Conservation (phyloP, 768 basidiomycete species). For the Strobilomyces echinocephalus region DNA sequence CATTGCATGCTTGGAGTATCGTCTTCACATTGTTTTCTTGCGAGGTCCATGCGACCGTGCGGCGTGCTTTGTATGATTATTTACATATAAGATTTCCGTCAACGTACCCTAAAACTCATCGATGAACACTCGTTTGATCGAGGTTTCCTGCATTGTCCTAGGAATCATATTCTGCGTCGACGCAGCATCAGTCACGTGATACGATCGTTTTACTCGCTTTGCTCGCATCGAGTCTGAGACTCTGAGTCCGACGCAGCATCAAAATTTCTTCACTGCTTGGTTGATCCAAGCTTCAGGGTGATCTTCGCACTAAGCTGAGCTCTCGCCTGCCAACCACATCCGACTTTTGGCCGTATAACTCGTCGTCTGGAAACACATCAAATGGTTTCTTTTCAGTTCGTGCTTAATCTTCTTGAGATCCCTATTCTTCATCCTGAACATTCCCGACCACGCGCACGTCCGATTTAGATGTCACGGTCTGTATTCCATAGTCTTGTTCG, state of each 20-base stretch:
- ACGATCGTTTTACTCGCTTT: neutral
- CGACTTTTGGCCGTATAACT: neutral
- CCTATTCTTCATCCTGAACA: neutral
- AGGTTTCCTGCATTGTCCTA: too few relatives aligned
- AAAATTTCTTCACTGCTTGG: neutral
- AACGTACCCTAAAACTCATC: too few relatives aligned
- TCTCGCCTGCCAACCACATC: neutral
- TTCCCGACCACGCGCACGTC: constrained; percentile 2
- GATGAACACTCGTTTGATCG: too few relatives aligned
- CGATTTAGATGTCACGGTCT: constrained; percentile 64
- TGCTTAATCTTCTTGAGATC: neutral
- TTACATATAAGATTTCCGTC: too few relatives aligned
- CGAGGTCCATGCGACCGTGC: too few relatives aligned
- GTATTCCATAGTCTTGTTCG: constrained; percentile 8
- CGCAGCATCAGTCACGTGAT: constrained; percentile 9
- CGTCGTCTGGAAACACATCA: neutral
- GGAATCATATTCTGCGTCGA: too few relatives aligned
- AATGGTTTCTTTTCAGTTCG: constrained; percentile 77
- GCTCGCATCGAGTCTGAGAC: too few relatives aligned
- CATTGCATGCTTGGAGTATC: too few relatives aligned
- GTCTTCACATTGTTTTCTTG: too few relatives aligned
- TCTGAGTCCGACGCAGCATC: neutral
- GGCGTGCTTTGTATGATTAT: too few relatives aligned
- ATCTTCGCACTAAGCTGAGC: neutral
- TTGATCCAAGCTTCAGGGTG: neutral